Evolutionary conservation across 2,329 filamentous ascomycete species (phyloP).

Genomic region (Xylariaceae sp.): DNA sequence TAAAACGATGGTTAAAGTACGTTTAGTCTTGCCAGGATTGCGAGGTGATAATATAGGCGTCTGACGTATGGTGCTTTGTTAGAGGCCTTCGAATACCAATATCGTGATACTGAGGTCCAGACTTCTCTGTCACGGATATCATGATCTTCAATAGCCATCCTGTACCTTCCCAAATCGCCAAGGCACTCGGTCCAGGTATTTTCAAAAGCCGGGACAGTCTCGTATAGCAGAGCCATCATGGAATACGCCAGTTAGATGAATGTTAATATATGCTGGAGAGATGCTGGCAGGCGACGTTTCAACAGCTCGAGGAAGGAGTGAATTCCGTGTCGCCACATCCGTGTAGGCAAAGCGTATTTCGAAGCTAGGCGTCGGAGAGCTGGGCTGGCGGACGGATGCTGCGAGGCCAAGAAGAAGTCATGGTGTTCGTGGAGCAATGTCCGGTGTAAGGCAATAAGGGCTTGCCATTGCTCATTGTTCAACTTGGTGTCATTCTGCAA

Average conservation of each 20-base stretch:
- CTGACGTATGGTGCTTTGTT: constrained; percentile 76
- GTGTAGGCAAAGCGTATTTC: constrained; percentile 87
- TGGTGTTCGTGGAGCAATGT: constrained; percentile 82
- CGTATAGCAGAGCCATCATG: constrained; percentile 85
- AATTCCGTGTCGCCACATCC: constrained; percentile 95
- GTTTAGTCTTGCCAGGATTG: constrained; percentile 73
- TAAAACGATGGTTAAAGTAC: constrained; percentile 72
- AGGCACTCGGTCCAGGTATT: constrained; percentile 95
- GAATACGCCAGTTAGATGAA: constrained; percentile 90
- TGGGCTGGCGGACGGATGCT: constrained; percentile 77
- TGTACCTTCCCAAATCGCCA: constrained; percentile 80
- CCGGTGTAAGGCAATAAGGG: constrained; percentile 78
- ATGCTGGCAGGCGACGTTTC: constrained; percentile 71
- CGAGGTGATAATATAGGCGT: constrained; percentile 84
- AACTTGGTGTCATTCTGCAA: constrained; percentile 46
- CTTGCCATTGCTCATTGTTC: constrained; percentile 77
- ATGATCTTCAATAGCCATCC: constrained; percentile 89
- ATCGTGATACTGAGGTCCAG: constrained; percentile 78
- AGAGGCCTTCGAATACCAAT: constrained; percentile 84
- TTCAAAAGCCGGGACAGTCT: constrained; percentile 80
- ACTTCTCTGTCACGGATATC: constrained; percentile 74
- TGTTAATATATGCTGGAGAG: constrained; percentile 84
- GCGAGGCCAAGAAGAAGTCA: constrained; percentile 83
- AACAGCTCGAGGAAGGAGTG: constrained; percentile 81
- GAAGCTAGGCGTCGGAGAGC: constrained; percentile 69